These are phyloP conservation scores for Tetrapisispora phaffii DNA, from an alignment of 805 yeast species.

Conservation along the genomic window DNA sequence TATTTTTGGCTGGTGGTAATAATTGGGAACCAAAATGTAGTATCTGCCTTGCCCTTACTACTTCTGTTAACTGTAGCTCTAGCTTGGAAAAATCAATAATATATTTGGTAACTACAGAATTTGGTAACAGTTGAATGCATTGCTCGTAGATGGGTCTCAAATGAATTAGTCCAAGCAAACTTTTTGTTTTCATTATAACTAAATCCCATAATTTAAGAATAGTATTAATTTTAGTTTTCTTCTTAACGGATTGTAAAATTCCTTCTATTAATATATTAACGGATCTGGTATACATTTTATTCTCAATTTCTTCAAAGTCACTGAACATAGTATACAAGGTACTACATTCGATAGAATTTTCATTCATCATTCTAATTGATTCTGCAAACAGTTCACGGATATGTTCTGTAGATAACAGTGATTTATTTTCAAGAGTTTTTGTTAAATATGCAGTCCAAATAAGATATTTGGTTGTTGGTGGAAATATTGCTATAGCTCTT, in stretches of 20 bases:
- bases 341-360: conserved; percentile 31
- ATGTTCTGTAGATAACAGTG: conserved; percentile 36
- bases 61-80: conserved; percentile 47
- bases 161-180: conserved; percentile 33
- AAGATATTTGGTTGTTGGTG: conserved; percentile 44
- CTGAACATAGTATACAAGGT: conserved; percentile 47
- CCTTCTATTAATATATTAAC: conserved; percentile 39
- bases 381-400: conserved; percentile 69
- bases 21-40: conserved; percentile 44
- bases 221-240: conserved; percentile 6
- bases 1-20: conserved; percentile 28
- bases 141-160: conserved; percentile 42
- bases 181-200: conserved; percentile 34
- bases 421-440: conserved; percentile 33
- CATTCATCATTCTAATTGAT: conserved; percentile 45
- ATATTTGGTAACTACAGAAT: conserved; percentile 34
- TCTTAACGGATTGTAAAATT: conserved; percentile 18
- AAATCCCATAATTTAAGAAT: conserved; percentile 37
- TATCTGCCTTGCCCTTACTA: conserved; percentile 52
- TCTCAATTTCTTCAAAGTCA: conserved; percentile 44
- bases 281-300: conserved; percentile 44
- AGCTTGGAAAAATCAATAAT: conserved; percentile 45
- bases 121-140: conserved; percentile 42
- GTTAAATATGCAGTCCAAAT: conserved; percentile 63
- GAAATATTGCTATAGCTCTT: conserved; percentile 54